phyloP scores from a whole-genome alignment of 768 basidiomycete genomes.

The Macrolepiota albuminosa region DNA sequence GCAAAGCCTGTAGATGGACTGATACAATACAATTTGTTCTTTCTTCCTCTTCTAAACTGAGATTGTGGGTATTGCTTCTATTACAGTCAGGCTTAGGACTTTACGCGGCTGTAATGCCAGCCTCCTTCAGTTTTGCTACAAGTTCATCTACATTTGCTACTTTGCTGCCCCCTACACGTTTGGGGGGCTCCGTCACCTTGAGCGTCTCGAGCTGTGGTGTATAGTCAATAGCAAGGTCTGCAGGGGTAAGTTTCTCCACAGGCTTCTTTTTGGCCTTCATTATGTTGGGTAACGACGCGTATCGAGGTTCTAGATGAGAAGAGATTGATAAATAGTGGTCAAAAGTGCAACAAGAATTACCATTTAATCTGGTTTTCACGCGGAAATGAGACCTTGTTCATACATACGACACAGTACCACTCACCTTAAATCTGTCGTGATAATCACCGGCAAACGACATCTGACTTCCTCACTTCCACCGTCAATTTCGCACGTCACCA shows the following conservation, averaged over 20 bases:
- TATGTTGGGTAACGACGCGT: slow-evolving; percentile 94
- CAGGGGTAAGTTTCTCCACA: slow-evolving; percentile 73
- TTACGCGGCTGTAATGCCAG: slow-evolving; percentile 51
- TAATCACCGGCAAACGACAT: slow-evolving; percentile 74
- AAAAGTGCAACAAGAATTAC: slow-evolving; percentile 27
- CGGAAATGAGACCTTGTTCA: background rate
- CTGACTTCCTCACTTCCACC: slow-evolving; percentile 85
- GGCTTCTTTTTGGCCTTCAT: slow-evolving; percentile 99
- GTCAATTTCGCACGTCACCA: slow-evolving; percentile 88
- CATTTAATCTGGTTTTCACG: slow-evolving; percentile 55
- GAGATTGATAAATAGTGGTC: slow-evolving; percentile 1
- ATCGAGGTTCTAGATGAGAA: slow-evolving; percentile 72
- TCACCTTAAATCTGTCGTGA: slow-evolving; percentile 92
- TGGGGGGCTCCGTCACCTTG: slow-evolving; percentile 85
- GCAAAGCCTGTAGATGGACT: slow-evolving; percentile 9
- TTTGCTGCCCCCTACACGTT: slow-evolving; percentile 89
- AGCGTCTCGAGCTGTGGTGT: slow-evolving; percentile 80
- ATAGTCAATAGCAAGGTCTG: slow-evolving; percentile 81
- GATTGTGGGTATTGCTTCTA: slow-evolving; percentile 1
- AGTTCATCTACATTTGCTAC: slow-evolving; percentile 89
- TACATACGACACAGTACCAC: slow-evolving; percentile 19
- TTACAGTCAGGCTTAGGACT: background rate
- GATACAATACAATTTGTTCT: background rate
- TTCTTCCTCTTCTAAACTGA: background rate
- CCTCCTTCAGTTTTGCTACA: slow-evolving; percentile 83